Evolutionary conservation across 352 stramenopile genomes (phyloP), one percentile per base, ranked within the genome.

Genomic region (Phytophthora citrophthora): DNA sequence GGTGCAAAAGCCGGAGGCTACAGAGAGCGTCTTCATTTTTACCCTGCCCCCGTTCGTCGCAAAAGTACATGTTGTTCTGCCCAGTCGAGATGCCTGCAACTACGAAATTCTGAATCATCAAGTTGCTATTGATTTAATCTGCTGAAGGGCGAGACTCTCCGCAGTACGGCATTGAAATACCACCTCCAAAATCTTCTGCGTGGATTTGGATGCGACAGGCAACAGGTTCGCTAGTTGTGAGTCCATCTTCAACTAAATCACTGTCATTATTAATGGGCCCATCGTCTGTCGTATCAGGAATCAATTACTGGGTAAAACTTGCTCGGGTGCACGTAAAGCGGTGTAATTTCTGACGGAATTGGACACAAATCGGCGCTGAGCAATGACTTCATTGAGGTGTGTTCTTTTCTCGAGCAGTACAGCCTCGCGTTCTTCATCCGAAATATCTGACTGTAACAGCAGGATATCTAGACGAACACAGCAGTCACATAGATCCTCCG

Each of bases 101-200:
- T 1, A 67, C 43, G n/a, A 52, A 67, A 7, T 61, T 67, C 0
- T 61, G 59, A 4, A 56, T 27, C 5, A 56, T 67, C 6, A 61
- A 24, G 9, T 67, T 67, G 11, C 43, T 67, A 15, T 56, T 55
- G 6, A 56, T 61, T 13, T 56, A 67, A 36, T 61, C 43, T 1
- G 26, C 58, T 12, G 58, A 66, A n/a, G 49, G 49, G 12, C 49
- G 59, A 15, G 18, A 20, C 20, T 67, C 24, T 7, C 50, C 41
- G 40, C 47, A 55, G 16, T 56, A 18, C 7, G 43, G 39, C 32
- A 61, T 67, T 3, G 48, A 53, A 32, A 67, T 67, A 6, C 50
- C 43, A 11, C 43, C 12, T 16, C 43, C 50, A 34, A 12, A 54
- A 10, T 46, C 24, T 31, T 39, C 13, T 6, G 49, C 41, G 40